Conservation (phyloP, 495 filamentous ascomycete genomes). For the Aspergillus wentii region DNA sequence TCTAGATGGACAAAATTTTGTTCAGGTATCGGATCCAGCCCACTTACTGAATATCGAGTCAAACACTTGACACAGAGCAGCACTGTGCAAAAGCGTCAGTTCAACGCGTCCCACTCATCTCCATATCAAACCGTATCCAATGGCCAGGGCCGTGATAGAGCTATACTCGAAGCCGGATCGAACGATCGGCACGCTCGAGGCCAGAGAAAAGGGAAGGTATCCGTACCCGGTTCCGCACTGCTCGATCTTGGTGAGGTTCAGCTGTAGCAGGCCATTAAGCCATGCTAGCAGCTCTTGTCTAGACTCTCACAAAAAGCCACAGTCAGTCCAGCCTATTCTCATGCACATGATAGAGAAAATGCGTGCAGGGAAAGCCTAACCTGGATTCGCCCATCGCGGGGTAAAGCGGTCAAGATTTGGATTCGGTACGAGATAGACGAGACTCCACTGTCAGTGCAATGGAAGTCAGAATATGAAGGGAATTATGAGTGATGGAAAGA, state of each 20-base stretch:
- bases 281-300: constrained; percentile 97
- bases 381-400: constrained; percentile 54
- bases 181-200: too few species aligned
- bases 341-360: constrained; percentile 15
- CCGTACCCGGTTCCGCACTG: constrained; percentile 97
- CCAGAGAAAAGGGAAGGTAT: constrained; percentile 23
- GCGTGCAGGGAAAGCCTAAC: constrained; percentile 23
- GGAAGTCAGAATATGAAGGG: not conserved
- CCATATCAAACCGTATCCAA: not conserved
- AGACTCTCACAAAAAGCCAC: constrained; percentile 1
- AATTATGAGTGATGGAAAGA: constrained; percentile 1
- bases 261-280: constrained; percentile 94
- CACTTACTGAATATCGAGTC: constrained; percentile 88
- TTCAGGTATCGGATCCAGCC: not conserved
- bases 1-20: too few species aligned
- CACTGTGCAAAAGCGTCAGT: constrained; percentile 49
- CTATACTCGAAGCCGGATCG: too few species aligned
- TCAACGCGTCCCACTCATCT: constrained; percentile 13
- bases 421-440: too few species aligned
- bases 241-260: constrained; percentile 97
- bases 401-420: constrained; percentile 16
- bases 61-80: constrained; percentile 91
- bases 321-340: too few species aligned
- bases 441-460: too few species aligned
- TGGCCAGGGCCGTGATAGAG: too few species aligned